phyloP scores from a whole-genome alignment of 2,329 filamentous ascomycete species.

The Aspergillus hortae region DNA sequence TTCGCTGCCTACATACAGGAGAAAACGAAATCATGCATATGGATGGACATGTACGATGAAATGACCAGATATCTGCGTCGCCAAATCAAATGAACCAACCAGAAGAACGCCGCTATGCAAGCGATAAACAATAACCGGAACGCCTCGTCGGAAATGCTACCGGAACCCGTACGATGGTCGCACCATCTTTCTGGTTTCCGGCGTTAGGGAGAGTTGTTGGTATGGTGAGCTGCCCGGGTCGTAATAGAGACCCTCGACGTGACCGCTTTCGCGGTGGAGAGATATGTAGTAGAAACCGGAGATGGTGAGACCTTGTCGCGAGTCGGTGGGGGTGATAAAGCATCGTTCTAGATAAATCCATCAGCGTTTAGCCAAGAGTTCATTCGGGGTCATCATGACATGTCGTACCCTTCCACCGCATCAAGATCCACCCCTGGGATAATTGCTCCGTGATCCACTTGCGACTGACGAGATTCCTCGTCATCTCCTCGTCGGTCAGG shows the following conservation, averaged over 20 bases:
- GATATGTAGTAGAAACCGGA: conserved; percentile 52
- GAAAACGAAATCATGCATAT: not conserved
- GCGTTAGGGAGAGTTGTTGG: conserved; percentile 44
- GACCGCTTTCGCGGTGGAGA: conserved; percentile 42
- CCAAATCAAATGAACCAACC: not conserved
- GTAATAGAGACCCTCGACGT: conserved; percentile 49
- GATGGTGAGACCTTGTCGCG: conserved; percentile 47
- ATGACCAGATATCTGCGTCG: conserved; percentile 7
- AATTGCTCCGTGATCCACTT: conserved; percentile 43
- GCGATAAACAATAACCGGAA: not conserved
- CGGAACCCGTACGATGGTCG: conserved; percentile 43
- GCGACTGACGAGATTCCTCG: conserved; percentile 42
- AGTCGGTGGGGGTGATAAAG: conserved; percentile 47
- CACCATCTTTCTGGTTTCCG: conserved; percentile 37
- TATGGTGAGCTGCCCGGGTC: conserved; percentile 49
- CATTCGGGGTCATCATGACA: not conserved
- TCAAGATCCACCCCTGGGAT: conserved; percentile 46
- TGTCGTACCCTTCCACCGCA: conserved; percentile 49
- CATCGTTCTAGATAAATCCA: conserved; percentile 37
- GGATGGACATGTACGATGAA: not conserved
- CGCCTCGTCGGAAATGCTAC: conserved; percentile 15
- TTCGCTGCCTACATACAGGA: not conserved
- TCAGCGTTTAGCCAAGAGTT: conserved; percentile 10
- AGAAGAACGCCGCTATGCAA: conserved; percentile 15
- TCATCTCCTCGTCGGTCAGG: conserved; percentile 42